Base-by-base conservation (phyloP, 2,329 filamentous ascomycete genomes). In the Cytospora piceicola region DNA sequence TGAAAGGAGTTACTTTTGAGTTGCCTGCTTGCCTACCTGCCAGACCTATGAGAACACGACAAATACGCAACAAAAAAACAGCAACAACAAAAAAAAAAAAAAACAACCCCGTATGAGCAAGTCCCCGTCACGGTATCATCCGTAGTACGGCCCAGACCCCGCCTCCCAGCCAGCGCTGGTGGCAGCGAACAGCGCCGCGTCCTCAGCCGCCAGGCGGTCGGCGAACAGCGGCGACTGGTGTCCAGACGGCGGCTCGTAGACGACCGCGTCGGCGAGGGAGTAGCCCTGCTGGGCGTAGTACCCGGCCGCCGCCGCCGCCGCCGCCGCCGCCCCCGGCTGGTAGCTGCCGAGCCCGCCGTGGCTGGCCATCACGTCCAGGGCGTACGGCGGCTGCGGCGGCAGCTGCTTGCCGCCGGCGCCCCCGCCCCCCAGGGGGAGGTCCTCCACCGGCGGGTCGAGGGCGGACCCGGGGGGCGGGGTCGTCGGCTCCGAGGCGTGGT, bases 161-260 rank as follows among this genome's bases (percentile, higher is more conserved):
- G n/a, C n/a, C 29, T 39, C 39, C 60, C 60, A 62, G 14, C 36
- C 7, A 12, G 58, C 9, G 36, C 49, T 56, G 15, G 27, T 56
- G 15, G 27, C 22, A 34, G 36, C 34, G 52, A 61, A 46, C 51
- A 61, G 52, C 34, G 58, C 49, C 27, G 57, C 63, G 30, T 61
- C 52, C 24, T 66, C 64, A 8, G 46, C 27, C 11, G 58, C 29
- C 32, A 64, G 12, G 9, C 63, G 55, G 27, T 34, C 15, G 6
- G 64, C 20, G n/a, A 67, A 53, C 17, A 64, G 52, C 22, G 68
- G 56, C 3, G 60, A 36, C 12, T 67, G 32, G 17, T 62, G 53
- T 9, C 60, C 67, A 8, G 67, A 53, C 1, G 66, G 63, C 29
- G 53, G 36, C 34, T 70, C 69, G 39, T 71, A 73, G 15, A 72